phyloP scores from a whole-genome alignment of 805 yeast species.

The Candida xyloterini region DNA sequence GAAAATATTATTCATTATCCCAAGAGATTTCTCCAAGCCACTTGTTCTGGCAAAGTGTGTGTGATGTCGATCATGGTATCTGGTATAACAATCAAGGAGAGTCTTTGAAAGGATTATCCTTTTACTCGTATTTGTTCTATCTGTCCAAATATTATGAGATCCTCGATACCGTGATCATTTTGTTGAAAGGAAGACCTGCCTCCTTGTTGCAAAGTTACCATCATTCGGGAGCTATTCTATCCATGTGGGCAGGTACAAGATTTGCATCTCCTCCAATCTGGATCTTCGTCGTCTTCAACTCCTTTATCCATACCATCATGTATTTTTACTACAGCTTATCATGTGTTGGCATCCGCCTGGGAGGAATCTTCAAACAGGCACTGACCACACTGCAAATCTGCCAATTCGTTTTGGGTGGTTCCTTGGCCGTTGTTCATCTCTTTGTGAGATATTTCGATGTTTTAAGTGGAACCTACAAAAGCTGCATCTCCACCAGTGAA shows the following conservation, averaged over 20 bases:
- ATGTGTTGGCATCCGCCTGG: slow-evolving; percentile 56
- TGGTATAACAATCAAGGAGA: slow-evolving; percentile 37
- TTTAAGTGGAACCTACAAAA: slow-evolving; percentile 36
- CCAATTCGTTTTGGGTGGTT: slow-evolving; percentile 68
- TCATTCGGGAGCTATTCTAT: slow-evolving; percentile 76
- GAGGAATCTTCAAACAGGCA: slow-evolving; percentile 51
- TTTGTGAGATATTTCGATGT: slow-evolving; percentile 59
- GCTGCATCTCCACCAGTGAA: slow-evolving; percentile 56
- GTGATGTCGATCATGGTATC: slow-evolving; percentile 58
- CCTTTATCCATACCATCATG: slow-evolving; percentile 75
- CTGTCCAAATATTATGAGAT: slow-evolving; percentile 71
- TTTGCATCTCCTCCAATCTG: slow-evolving; percentile 73
- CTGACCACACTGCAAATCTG: slow-evolving; percentile 66
- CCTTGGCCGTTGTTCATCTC: slow-evolving; percentile 60
- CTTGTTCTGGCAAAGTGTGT: slow-evolving; percentile 57
- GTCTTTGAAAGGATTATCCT: slow-evolving; percentile 42
- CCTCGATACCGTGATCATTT: slow-evolving; percentile 62
- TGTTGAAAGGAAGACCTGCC: slow-evolving; percentile 65
- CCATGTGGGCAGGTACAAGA: slow-evolving; percentile 78
- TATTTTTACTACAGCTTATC: slow-evolving; percentile 64
- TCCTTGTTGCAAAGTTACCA: slow-evolving; percentile 70
- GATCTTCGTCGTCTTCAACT: slow-evolving; percentile 77
- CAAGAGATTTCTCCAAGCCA: slow-evolving; percentile 30
- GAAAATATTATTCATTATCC: slow-evolving; percentile 20
- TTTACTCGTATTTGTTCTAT: slow-evolving; percentile 66